A percentile compares a stretch with the other conserved stretches of the same genome.
These are phyloP conservation scores for Eimeria tenella DNA, from an alignment of 169 alveolate species.

Conservation along the genomic window DNA sequence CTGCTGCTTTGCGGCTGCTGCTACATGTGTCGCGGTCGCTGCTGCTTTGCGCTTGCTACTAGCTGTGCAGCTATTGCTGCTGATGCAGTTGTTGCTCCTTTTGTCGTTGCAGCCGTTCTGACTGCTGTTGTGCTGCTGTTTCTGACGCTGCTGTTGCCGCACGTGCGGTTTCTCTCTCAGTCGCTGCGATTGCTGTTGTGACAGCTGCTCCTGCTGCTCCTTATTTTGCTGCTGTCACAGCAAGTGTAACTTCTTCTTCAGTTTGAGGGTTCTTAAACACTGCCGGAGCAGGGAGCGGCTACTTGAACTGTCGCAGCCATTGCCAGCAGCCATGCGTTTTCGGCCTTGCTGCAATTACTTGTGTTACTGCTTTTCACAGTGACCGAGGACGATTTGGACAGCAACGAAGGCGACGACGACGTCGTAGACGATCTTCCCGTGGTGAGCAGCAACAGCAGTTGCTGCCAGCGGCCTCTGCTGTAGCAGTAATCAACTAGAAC, in stretches of 20 bases:
- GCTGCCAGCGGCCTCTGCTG: background rate
- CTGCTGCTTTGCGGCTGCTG: background rate
- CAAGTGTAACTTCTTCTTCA: too few relatives aligned
- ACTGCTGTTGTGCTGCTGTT: background rate
- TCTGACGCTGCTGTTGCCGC: too few relatives aligned
- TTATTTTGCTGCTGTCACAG: too few relatives aligned
- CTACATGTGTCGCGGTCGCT: background rate
- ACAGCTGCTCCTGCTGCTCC: too few relatives aligned
- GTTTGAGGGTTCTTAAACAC: too few relatives aligned
- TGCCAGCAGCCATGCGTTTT: background rate
- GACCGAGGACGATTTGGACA: conserved; percentile 68
- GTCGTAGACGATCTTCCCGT: conserved; percentile 63
- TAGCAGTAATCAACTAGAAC: background rate
- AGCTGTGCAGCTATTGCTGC: background rate
- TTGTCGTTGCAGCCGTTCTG: background rate
- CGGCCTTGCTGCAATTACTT: background rate
- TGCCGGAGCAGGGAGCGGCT: too few relatives aligned
- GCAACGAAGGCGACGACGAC: conserved; percentile 53
- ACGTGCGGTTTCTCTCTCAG: too few relatives aligned
- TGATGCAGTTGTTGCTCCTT: background rate
- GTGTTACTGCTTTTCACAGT: conserved; percentile 8
- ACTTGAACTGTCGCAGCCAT: background rate
- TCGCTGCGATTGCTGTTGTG: too few relatives aligned
- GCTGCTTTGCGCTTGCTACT: background rate
- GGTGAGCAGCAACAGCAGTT: background rate